Base-by-base conservation (phyloP, 768 basidiomycete genomes). In the Lactarius evosmus region DNA sequence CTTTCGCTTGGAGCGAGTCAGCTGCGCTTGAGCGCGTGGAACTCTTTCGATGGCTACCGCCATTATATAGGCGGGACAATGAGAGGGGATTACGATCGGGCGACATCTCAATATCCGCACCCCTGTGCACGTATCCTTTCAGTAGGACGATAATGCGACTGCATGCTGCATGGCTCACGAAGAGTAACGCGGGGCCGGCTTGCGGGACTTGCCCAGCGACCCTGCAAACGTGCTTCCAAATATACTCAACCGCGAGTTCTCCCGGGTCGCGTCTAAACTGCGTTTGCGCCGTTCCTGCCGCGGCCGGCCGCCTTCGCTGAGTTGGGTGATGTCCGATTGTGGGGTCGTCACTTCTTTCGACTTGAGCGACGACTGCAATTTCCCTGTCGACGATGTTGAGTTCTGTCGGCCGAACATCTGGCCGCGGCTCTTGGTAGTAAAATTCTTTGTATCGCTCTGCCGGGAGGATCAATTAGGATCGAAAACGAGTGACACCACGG, bases 181-280 rank as follows among this genome's bases (percentile, higher is more conserved):
- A 27, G 85, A 83, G 67, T 85, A 86, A 74, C 83, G 83, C 19
- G 92, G 93, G 0, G 93, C 81, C 0, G 94, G 94, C 72, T 97
- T 95, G 67, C 94, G 77, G 44, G 78, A 76, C 73, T 87, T 88
- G 32, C 85, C 83, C 59, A 91, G 70, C 6, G 85, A 77, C 0
- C 84, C 82, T 12, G 77, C 75, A 65, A 92, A 85, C 3, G 84
- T 74, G 22, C 79, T 81, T 16, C 90, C 91, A 70, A 97, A 96
- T 70, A 96, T 85, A 70, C 93, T 94, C 65, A 91, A 73, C n/a
- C 91, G 78, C 4, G 77, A 70, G 14, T 72, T 71, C 59, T 77
- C 79, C 67, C 79, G 79, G 3, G 75, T 67, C 11, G 69, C 77
- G 57, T 89, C 87, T 17, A 76, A 53, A 63, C 80, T 81, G 65